Percentiles rank a stretch among this genome's conserved stretches.
phyloP scores from a whole-genome alignment of 2,329 filamentous ascomycete genomes.

The Leptographium radiaticola region DNA sequence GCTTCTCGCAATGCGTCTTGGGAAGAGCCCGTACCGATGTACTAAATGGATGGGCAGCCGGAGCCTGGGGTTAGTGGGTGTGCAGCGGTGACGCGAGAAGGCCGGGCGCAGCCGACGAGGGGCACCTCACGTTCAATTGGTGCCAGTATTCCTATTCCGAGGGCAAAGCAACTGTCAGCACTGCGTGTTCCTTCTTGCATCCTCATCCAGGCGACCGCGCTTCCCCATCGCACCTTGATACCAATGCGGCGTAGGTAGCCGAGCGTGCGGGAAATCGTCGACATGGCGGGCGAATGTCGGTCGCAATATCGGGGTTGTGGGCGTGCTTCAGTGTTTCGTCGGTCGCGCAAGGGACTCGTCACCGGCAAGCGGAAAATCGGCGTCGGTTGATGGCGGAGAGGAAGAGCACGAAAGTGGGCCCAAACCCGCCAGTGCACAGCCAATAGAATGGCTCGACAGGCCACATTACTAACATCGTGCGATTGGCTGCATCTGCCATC shows the following conservation, averaged over 20 bases:
- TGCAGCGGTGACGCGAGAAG: conserved; percentile 2
- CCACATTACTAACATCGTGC: conserved; percentile 1
- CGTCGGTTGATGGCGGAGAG: conserved; percentile 5
- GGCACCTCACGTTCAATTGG: conserved; percentile 65
- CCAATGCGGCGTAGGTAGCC: conserved; percentile 80
- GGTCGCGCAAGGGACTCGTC: not conserved
- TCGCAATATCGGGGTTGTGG: not conserved
- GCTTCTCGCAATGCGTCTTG: not conserved
- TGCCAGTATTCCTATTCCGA: conserved; percentile 67
- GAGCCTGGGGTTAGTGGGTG: not conserved
- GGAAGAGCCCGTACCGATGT: conserved; percentile 1
- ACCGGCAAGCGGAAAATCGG: not conserved
- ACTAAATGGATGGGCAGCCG: not conserved
- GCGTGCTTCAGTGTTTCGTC: not conserved
- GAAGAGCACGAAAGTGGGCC: not conserved
- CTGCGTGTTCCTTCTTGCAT: not conserved
- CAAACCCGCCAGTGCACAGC: not conserved
- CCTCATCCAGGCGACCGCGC: not conserved
- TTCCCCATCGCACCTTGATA: conserved; percentile 52
- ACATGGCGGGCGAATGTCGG: conserved; percentile 46
- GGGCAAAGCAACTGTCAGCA: conserved; percentile 22
- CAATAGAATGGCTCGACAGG: conserved; percentile 10
- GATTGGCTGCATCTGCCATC: not conserved
- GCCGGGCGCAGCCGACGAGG: not conserved
- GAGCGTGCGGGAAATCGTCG: conserved; percentile 75